Base-by-base conservation (phyloP, 2,329 filamentous ascomycete species). In the Westerdykella ornata region DNA sequence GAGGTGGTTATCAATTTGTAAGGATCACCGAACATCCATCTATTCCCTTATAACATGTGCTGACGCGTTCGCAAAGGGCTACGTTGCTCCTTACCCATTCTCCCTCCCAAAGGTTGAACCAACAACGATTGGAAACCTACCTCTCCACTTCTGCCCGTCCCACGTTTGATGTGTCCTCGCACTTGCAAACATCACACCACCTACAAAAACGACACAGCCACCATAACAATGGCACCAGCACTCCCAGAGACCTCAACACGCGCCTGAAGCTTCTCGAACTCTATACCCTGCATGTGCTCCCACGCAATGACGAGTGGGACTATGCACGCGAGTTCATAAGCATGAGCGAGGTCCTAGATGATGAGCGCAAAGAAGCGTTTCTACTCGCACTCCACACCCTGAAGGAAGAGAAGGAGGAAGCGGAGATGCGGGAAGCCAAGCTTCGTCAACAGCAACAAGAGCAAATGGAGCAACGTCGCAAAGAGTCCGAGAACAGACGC, bases 291-390 rank as follows among this genome's bases (percentile, higher is more conserved):
- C 92, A 98, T 60, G 87, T 97, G 6, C 78, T 98, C n/a, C 81
- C 90, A 4, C 78, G 88, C 39, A 97, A 96, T 54, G 82, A 87
- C 42, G 88, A 97, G 68, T 98, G 92, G 92, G 87, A 95, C 44
- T 96, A 96, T 56, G 88, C 92, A 3, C 79, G 81, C 45, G 86
- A 94, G 54, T 97, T 97, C 64, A 94, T 97, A 58, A 80, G 76
- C 56, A 80, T 88, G 58, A 92, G 82, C 63, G 82, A 90, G 35
- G 80, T 95, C 18, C 75, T 98, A 1, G 90, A 97, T 62, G 90
- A 96, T 39, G 92, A 97, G 69, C 80, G 87, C 34, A 81, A 87
- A 48, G 88, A 97, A 55, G 82, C 86, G 1, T 96, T 97, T 63
- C 69, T 94, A 13, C 84, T 90, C 54, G 90, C 89, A 4, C 73